Evolutionary conservation across 345 rosid species (phyloP), one percentile per base, ranked within the genome.

Genomic region (Linum trigynum): DNA sequence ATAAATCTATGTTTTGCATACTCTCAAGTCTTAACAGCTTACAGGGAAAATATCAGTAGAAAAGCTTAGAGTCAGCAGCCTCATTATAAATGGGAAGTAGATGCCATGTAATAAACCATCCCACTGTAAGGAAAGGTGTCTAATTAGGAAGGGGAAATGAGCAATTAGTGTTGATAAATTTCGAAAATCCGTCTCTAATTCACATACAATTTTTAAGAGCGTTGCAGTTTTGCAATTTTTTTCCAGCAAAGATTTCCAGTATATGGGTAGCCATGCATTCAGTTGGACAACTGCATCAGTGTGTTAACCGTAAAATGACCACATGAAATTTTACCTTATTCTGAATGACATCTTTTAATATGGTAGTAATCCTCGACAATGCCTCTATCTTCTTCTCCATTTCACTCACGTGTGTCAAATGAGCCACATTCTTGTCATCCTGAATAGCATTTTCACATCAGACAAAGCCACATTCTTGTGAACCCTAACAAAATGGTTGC

Each of bases 391-490:
- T 95, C 84, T 83, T 89, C 73, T 84, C 88, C 99, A 95, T 95
- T 81, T 91, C 96, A 71, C 91, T 89, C 12, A 76, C 98, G 69
- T 95, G 98, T 4, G 97, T 95, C 83, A 95, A 75, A 82, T 91
- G 97, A 3, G 96, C 84, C 69, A 91, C 99, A 73, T 91, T 95
- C 70, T 89, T 95, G 69, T 95, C 99, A 76, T 91, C 97, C 97
- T 91, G 74, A 61, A 55, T 39, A 35, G 7, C n/a, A 14, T 15
- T 59, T 11, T 35, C 23, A 56, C 36, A 16, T 7, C 61, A 7
- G 1, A 57, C 32, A 23, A 23, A 23, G 32, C 32, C 32, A 17
- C 38, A 5, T 37, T 3, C 12, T 57, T 37, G 23, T 3, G 8
- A 32, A 57, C 10, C 37, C 1, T 2, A 32, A 17, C 38, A 57